Conservation (phyloP, 2,329 filamentous ascomycete species). For the Aspergillus brunneoviolaceus region DNA sequence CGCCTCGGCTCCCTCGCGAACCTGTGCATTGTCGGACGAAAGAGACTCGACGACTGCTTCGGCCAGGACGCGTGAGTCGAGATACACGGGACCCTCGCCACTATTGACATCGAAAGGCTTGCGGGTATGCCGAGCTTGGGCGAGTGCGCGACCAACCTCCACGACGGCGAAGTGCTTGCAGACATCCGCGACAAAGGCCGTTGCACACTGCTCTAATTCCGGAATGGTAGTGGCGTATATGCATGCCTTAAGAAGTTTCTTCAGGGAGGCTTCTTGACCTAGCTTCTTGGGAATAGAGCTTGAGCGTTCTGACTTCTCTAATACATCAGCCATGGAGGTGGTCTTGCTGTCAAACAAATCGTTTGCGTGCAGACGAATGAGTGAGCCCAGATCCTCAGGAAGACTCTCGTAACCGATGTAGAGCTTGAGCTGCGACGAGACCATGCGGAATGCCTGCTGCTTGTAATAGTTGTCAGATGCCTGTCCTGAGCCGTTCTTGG, state of each 20-base stretch:
- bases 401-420: conserved; percentile 83
- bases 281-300: conserved; percentile 85
- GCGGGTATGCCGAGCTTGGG: conserved; percentile 71
- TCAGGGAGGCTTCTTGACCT: conserved; percentile 76
- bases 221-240: conserved; percentile 82
- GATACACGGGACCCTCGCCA: conserved; percentile 81
- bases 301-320: conserved; percentile 74
- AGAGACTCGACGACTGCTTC: conserved; percentile 89
- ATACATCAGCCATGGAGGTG: conserved; percentile 63
- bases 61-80: conserved; percentile 83
- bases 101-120: conserved; percentile 80
- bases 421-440: conserved; percentile 86
- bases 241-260: conserved; percentile 83
- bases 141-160: conserved; percentile 82
- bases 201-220: conserved; percentile 74
- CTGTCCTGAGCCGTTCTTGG: conserved; percentile 60
- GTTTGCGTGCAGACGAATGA: conserved; percentile 84
- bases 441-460: conserved; percentile 82
- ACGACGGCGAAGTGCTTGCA: conserved; percentile 88
- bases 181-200: conserved; percentile 72
- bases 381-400: conserved; percentile 81
- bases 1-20: conserved; percentile 78
- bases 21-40: conserved; percentile 75
- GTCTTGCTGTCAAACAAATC: conserved; percentile 76
- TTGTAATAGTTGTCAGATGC: conserved; percentile 84